Percentiles rank a stretch among this genome's conserved stretches.
Conservation (phyloP, 345 rosid genomes). For the Lepidium sativum region DNA sequence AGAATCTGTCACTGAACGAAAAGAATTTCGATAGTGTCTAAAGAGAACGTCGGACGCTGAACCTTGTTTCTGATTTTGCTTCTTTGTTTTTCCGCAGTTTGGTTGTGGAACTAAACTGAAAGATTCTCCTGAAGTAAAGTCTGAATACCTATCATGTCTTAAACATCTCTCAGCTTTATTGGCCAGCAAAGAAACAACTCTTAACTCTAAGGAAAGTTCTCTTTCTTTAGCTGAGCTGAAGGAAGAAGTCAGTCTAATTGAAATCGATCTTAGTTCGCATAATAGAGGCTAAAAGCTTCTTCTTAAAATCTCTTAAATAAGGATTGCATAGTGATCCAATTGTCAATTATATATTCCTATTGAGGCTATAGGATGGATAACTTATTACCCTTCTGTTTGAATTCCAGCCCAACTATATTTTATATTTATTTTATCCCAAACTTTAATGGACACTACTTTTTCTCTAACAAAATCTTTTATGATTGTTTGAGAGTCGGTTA, state of each 20-base stretch:
- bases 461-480: too few species aligned
- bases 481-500: too few species aligned
- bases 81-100: constrained; percentile 36
- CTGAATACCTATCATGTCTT: constrained; percentile 55
- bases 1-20: neutral
- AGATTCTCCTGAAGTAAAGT: constrained; percentile 48
- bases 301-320: neutral
- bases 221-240: constrained; percentile 28
- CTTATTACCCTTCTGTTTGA: too few species aligned
- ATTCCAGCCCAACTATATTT: too few species aligned
- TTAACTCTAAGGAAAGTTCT: neutral
- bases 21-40: neutral
- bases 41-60: neutral
- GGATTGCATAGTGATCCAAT: neutral
- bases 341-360: too few species aligned
- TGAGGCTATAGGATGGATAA: too few species aligned
- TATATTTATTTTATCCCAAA: too few species aligned
- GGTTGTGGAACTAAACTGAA: constrained; percentile 31
- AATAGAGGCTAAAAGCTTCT: neutral
- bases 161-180: constrained; percentile 54
- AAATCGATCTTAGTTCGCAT: constrained; percentile 31
- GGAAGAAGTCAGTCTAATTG: constrained; percentile 50
- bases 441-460: too few species aligned
- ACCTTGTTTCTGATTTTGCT: neutral
- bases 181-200: neutral